Percentiles rank a stretch among this genome's conserved stretches.
Evolutionary conservation across 148 eudicot genomes (phyloP).

Genomic region (Rheum nobile): DNA sequence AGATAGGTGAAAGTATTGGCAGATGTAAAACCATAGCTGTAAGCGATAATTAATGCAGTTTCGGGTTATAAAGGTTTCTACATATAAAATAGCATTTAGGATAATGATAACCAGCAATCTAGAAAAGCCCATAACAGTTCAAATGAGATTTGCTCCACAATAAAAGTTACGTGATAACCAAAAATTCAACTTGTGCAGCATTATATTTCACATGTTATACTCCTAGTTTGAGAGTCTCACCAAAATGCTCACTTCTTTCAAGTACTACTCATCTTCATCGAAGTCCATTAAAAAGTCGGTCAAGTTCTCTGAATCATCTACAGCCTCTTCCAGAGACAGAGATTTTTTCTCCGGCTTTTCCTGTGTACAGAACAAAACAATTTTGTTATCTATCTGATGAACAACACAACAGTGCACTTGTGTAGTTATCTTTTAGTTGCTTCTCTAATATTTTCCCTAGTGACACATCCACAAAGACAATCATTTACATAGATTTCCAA

Average conservation of each 20-base stretch:
- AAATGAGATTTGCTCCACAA: not conserved
- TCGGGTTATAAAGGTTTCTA: not conserved
- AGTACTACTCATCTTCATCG: constrained; percentile 54
- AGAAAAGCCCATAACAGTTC: not conserved
- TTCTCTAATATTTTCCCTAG: not conserved
- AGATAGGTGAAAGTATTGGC: not conserved
- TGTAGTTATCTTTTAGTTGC: not conserved
- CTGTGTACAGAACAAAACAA: constrained; percentile 27
- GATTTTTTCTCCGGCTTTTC: constrained; percentile 55
- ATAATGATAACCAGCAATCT: not conserved
- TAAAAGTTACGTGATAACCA: not conserved
- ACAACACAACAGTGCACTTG: not conserved
- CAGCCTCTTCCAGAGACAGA: constrained; percentile 76
- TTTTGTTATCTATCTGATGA: not conserved
- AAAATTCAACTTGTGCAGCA: not conserved
- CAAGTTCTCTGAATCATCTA: constrained; percentile 86
- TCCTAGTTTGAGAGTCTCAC: not conserved
- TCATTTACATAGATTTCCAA: not conserved
- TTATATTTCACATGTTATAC: not conserved
- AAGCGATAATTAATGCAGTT: not conserved
- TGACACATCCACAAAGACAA: not conserved
- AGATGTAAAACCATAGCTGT: not conserved
- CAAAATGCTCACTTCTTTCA: not conserved
- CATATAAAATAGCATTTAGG: not conserved
- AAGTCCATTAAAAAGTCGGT: constrained; percentile 95